These are phyloP conservation scores for Golovinomyces cichoracearum DNA, from an alignment of 2,329 filamentous ascomycete species.

Conservation along the genomic window DNA sequence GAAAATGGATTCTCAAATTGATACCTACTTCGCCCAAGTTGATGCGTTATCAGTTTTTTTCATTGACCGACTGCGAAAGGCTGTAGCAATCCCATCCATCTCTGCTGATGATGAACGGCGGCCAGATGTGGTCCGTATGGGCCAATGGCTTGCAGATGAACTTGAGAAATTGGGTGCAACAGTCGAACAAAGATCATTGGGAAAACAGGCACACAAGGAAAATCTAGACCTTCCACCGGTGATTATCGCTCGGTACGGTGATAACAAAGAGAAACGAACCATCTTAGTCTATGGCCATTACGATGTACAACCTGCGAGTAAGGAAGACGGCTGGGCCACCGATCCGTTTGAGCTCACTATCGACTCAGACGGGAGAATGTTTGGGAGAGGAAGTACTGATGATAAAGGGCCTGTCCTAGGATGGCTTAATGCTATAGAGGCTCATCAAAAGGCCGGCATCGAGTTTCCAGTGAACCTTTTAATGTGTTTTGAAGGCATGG, in stretches of 20 bases:
- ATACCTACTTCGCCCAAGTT: conserved; percentile 81
- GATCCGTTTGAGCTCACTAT: conserved; percentile 76
- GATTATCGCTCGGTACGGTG: conserved; percentile 74
- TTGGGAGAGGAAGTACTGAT: conserved; percentile 79
- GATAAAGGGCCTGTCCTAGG: conserved; percentile 94
- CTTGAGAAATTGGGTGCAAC: conserved; percentile 61
- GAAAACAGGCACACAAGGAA: conserved; percentile 78
- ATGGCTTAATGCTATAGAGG: conserved; percentile 95
- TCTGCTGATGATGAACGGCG: conserved; percentile 75
- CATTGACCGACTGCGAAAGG: conserved; percentile 70
- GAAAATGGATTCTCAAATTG: conserved; percentile 64
- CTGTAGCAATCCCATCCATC: conserved; percentile 87
- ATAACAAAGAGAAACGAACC: conserved; percentile 74
- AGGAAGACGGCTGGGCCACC: conserved; percentile 84
- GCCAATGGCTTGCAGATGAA: conserved; percentile 63
- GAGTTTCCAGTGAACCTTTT: conserved; percentile 94
- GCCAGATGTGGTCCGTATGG: conserved; percentile 89
- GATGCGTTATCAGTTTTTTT: conserved; percentile 55
- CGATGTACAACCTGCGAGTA: conserved; percentile 85
- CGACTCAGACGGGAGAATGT: conserved; percentile 85
- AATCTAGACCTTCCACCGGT: conserved; percentile 79
- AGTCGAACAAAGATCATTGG: conserved; percentile 64
- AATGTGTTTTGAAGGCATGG: conserved; percentile 99
- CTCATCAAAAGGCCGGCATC: conserved; percentile 79
- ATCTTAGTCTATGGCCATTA: conserved; percentile 97